A percentile compares a stretch with the other conserved stretches of the same genome.
These are phyloP conservation scores for Cadophora gregata DNA, from an alignment of 2,329 filamentous ascomycete species.

Conservation along the genomic window DNA sequence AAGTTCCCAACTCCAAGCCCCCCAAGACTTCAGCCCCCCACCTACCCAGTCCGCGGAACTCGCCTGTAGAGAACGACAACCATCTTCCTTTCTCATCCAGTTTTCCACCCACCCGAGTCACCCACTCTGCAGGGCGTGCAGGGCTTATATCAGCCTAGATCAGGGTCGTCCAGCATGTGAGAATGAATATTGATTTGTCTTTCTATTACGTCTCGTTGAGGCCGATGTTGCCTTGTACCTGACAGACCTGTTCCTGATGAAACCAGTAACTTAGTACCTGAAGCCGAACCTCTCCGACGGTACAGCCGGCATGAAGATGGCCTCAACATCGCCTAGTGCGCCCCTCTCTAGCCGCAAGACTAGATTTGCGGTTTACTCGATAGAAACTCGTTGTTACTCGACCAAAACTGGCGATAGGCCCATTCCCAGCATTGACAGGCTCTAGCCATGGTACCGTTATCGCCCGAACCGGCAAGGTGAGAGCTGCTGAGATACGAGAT, in stretches of 20 bases:
- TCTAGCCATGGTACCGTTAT: slow-evolving; percentile 14
- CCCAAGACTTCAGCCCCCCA: not conserved
- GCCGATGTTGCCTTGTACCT: not conserved
- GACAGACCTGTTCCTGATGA: slow-evolving; percentile 4
- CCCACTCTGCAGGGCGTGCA: slow-evolving; percentile 1
- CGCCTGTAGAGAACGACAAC: slow-evolving; percentile 12
- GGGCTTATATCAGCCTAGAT: slow-evolving; percentile 13
- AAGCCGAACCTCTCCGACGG: not conserved
- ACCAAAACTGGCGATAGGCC: slow-evolving; percentile 18
- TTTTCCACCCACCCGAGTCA: slow-evolving; percentile 5
- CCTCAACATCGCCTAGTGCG: not conserved
- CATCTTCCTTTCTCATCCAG: not conserved
- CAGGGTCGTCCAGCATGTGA: not conserved
- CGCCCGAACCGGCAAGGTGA: slow-evolving; percentile 8
- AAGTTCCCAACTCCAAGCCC: too few species aligned
- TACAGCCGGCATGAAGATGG: not conserved
- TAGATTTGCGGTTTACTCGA: slow-evolving; percentile 33
- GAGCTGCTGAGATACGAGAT: slow-evolving; percentile 32
- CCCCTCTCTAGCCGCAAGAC: slow-evolving; percentile 1
- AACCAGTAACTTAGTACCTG: not conserved
- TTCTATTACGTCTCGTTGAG: slow-evolving; percentile 12
- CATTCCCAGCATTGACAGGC: not conserved
- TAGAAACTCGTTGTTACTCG: slow-evolving; percentile 27
- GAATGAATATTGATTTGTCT: not conserved
- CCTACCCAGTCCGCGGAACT: not conserved